phyloP scores from a whole-genome alignment of 179 eudicot genomes.

The Beta lomatogona region DNA sequence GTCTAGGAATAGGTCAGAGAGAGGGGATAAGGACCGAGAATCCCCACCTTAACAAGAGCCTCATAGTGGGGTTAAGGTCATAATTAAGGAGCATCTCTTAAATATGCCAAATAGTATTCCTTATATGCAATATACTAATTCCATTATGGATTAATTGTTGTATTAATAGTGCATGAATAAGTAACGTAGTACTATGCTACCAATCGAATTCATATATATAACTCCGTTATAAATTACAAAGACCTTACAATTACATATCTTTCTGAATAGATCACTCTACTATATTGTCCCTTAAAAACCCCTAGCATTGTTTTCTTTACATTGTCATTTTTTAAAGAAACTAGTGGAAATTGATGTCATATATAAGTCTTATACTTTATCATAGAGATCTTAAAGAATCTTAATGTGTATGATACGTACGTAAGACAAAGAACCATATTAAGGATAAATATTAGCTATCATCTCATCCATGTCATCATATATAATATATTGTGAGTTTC shows the following conservation, averaged over 20 bases:
- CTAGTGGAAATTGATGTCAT: constrained; percentile 21
- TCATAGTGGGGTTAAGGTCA: no score
- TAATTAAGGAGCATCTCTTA: no score
- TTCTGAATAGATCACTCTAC: no score
- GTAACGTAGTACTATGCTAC: neutral
- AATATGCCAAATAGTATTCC: no score
- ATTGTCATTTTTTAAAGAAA: neutral
- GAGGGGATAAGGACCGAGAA: no score
- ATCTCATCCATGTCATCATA: neutral
- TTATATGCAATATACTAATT: no score
- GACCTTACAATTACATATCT: neutral
- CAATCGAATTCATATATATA: neutral
- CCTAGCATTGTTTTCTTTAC: neutral
- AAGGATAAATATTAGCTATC: neutral
- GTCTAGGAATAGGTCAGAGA: no score
- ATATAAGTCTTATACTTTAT: neutral
- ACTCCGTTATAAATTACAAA: neutral
- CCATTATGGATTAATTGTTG: no score
- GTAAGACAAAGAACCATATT: constrained; percentile 3
- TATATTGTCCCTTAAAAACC: constrained; percentile 15
- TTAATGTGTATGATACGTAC: constrained; percentile 3
- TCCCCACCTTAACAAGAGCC: no score
- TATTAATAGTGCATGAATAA: neutral
- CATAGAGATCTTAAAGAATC: constrained; percentile 9
- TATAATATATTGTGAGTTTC: neutral